These are phyloP conservation scores for Aechmea fasciata DNA, from an alignment of 176 grass and related monocot genomes.

Conservation along the genomic window DNA sequence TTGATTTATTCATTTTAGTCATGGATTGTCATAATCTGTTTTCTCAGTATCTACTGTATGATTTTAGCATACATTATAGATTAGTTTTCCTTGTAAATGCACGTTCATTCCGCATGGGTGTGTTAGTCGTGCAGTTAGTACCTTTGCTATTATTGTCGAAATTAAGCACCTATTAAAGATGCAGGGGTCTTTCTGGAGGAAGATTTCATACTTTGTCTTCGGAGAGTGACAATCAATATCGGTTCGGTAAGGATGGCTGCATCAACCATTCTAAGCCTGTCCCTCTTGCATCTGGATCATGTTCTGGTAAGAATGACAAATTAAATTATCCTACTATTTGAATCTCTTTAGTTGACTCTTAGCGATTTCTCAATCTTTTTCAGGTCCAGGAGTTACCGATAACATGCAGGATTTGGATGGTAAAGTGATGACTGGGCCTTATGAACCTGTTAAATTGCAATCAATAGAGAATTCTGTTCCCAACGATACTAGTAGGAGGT, in stretches of 20 bases:
- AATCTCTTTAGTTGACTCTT: constrained; percentile 11
- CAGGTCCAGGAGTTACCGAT: constrained; percentile 22
- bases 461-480: constrained; percentile 26
- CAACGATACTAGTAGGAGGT: constrained; percentile 23
- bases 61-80: too few relatives aligned
- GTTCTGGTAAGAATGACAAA: constrained; percentile 38
- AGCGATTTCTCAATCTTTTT: neutral
- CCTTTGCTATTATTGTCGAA: neutral
- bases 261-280: constrained; percentile 36
- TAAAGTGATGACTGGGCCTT: constrained; percentile 21
- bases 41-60: too few relatives aligned
- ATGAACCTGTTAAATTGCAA: constrained; percentile 20
- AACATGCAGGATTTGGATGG: constrained; percentile 35
- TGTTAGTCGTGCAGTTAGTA: neutral
- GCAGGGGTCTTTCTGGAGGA: constrained; percentile 44
- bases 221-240: constrained; percentile 12
- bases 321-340: neutral
- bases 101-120: neutral
- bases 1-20: too few relatives aligned
- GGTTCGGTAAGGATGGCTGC: constrained; percentile 29
- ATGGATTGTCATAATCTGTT: too few relatives aligned
- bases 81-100: too few relatives aligned
- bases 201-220: constrained; percentile 32
- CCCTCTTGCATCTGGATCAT: constrained; percentile 47
- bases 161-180: constrained; percentile 21